Evolutionary conservation across 345 rosid genomes (phyloP), one percentile per base, ranked within the genome.

Genomic region (Aurinia saxatilis): DNA sequence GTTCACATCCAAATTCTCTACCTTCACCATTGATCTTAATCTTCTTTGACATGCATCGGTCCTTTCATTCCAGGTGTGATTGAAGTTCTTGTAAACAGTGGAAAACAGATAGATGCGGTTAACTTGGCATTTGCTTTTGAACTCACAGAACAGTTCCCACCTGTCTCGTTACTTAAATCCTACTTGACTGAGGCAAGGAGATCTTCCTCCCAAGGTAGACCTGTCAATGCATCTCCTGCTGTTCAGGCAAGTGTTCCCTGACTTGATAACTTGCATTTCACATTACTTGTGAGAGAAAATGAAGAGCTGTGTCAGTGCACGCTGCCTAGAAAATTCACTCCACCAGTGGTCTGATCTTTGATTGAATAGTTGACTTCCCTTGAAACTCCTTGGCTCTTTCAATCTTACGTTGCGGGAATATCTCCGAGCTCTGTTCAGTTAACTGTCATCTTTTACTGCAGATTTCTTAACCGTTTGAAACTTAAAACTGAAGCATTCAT

Each of bases 61-160:
- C 50, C 15, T 44, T 50, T 35, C 30, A 7, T 31, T 49, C 45
- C 76, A 93, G 99, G 93, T 73, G 92, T 88, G 36, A 83, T 95
- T 50, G 82, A 84, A 80, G 90, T 87, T 59, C 79, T 95, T 50
- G 68, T 84, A 27, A 84, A 77, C 70, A 82, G 85, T 78, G 98
- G 95, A 67, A 90, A 95, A 65, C 99, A 88, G 63, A 88, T 95
- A 47, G 99, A 90, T 82, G 97, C 99, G 6, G 91, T 95, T 61
- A 95, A 90, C 81, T 61, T 90, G 82, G 97, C 99, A 51, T 95
- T 90, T 78, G 95, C 96, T 37, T 95, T 95, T 80, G 84, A 81
- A 78, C 82, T 95, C 38, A 88, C 89, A 5, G 83, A 78, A 58
- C 87, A 76, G 78, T 95, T 95, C 77, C 68, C 84, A 27, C 96